A percentile compares a stretch with the other conserved stretches of the same genome.
Evolutionary conservation across 352 stramenopile genomes (phyloP).

Genomic region (Phytophthora agathidicida): DNA sequence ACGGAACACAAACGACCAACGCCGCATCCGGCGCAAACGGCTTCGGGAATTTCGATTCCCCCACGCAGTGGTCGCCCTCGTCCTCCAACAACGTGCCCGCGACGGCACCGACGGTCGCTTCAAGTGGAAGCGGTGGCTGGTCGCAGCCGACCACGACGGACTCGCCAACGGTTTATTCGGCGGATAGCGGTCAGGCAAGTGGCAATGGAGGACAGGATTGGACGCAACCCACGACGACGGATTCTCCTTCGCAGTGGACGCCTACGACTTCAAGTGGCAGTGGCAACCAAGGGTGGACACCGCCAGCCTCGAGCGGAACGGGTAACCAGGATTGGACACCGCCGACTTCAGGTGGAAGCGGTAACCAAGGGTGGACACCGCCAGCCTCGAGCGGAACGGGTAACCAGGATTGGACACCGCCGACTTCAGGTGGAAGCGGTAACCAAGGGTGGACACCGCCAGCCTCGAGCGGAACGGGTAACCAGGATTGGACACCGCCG

Average conservation of each 20-base stretch:
- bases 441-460: neutral
- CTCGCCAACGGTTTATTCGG: slow-evolving; percentile 9
- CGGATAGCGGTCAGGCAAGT: slow-evolving; percentile 5
- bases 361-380: neutral
- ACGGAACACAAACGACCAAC: slow-evolving; percentile 3
- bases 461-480: no score
- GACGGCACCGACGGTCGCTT: neutral
- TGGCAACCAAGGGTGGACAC: neutral
- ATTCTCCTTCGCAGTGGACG: neutral
- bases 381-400: no score
- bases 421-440: neutral
- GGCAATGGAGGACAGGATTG: slow-evolving; percentile 8
- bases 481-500: no score
- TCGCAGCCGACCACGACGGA: slow-evolving; percentile 4
- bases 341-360: neutral
- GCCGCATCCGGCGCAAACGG: slow-evolving; percentile 1
- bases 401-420: no score
- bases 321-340: neutral
- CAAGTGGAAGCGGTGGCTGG: slow-evolving; percentile 13
- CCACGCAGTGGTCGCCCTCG: slow-evolving; percentile 6
- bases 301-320: neutral
- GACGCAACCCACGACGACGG: slow-evolving; percentile 8
- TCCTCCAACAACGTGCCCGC: slow-evolving; percentile 19
- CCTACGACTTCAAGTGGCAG: slow-evolving; percentile 1
- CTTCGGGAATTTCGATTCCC: slow-evolving; percentile 3